Base-by-base conservation (phyloP, 306 rosid genomes). In the Clitoria ternatea region DNA sequence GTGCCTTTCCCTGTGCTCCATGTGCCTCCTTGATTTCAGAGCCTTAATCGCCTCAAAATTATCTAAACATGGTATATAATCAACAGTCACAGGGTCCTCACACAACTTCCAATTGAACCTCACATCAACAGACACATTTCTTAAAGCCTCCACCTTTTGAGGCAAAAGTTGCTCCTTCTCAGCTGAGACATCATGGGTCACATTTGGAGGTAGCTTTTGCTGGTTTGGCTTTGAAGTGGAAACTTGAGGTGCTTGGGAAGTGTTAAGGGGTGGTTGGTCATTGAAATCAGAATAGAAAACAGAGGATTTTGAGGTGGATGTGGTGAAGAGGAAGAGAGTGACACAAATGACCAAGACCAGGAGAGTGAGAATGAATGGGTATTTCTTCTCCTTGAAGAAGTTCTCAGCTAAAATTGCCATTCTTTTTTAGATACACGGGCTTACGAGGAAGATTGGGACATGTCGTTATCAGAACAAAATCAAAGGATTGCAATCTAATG, bases 1-100 rank as follows among this genome's bases (percentile, higher is more conserved):
- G 70, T 94, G 96, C 55, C 99, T 86, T 80, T 91, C 96, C 45
- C 97, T 88, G 52, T 91, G 97, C 75, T 94, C 97, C 99, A 91
- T 94, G 64, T 90, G 99, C 77, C 79, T 86, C 76, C 97, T 79
- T 3, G 88, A 80, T 53, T 44, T 59, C 77, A 94, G 79, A 15
- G 91, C 92, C 83, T 74, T 89, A 76, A 91, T 89, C 48, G 86
- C 99, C 70, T 49, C 24, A 19, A 18, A 42, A 33, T 94, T 94
- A 80, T 94, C 99, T 82, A 94, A 79, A 74, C 99, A 94, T 3
- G 99, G 99, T 14, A 94, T 91, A 70, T 27, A 80, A 79, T 94
- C 99, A 18, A 60, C 80, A 2, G 80, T 83, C 59, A 70, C 49
- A 0, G 85, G 37, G 0, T 81, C 90, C 45, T 55, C 27, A 81